Conservation (phyloP, 2,329 filamentous ascomycete species). For the Xylaria multiplex region DNA sequence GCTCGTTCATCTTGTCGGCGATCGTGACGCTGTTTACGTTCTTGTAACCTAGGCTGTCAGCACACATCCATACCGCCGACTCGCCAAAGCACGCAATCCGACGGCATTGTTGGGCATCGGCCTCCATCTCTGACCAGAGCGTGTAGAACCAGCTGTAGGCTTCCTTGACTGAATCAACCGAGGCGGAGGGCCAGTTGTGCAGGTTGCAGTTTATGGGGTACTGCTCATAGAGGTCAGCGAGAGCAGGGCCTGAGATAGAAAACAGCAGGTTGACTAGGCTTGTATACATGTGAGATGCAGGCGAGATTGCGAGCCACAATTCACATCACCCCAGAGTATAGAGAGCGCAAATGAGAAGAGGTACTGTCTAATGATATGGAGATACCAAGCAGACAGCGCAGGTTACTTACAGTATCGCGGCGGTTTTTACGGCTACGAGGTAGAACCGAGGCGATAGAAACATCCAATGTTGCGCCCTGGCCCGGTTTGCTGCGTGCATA, state of each 20-base stretch:
- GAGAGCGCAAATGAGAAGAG: not conserved
- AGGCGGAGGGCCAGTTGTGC: conserved; percentile 34
- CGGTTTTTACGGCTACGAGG: not conserved
- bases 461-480: conserved; percentile 52
- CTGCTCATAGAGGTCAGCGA: conserved; percentile 8
- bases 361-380: not conserved
- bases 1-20: conserved; percentile 35
- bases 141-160: conserved; percentile 36
- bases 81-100: conserved; percentile 27
- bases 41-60: conserved; percentile 26
- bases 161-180: conserved; percentile 31
- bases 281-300: not conserved
- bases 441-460: conserved; percentile 44
- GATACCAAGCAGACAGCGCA: not conserved
- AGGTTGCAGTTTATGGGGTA: conserved; percentile 36
- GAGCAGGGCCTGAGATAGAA: not conserved
- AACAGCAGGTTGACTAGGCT: not conserved
- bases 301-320: too few species aligned
- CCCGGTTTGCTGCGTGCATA: conserved; percentile 47
- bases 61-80: conserved; percentile 35
- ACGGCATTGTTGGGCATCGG: conserved; percentile 31
- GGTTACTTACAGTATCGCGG: conserved; percentile 31
- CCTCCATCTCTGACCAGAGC: conserved; percentile 28
- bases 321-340: too few species aligned
- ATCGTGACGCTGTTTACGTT: conserved; percentile 29